Evolutionary conservation across 2,329 filamentous ascomycete genomes (phyloP), one percentile per base, ranked within the genome.

Genomic region (Penicillium corylophilum): DNA sequence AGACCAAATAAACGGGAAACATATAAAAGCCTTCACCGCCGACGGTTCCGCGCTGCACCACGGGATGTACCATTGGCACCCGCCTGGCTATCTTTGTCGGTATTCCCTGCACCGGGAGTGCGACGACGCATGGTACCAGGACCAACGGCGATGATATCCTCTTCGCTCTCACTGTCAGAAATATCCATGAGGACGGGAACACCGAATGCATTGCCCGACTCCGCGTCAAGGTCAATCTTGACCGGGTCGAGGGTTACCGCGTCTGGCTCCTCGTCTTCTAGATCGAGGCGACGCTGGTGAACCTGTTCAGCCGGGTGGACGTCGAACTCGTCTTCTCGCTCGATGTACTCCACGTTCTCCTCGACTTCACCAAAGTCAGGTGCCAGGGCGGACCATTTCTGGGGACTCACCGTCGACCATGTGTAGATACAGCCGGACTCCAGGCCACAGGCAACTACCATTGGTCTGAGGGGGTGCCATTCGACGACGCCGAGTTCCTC

Each of bases 301-400:
- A 97, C 86, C 71, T 97, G 93, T 68, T 96, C 93, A 51, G 93
- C 87, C 0, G 91, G 91, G 68, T 97, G 94, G 50, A 97, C 95
- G 71, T 99, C 95, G 64, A 99, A 99, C 68, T 99, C 94, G 69
- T 99, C 94, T 73, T 99, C 94, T 50, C 84, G 83, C 71, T 99
- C 94, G 38, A 95, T 84, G 68, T 99, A 99, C 70, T 97, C 90
- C 20, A 96, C 91, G 63, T 99, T 99, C 73, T 99, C 94, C 73
- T 99, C 94, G 13, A 99, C 91, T 72, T 99, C 94, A 36, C 87
- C 89, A 71, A 99, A 99, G 72, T 99, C 95, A 0, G 94, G 94
- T 5, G 95, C 95, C 26, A 99, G 81, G 1, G 94, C 93, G 15
- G 92, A 96, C 95, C 94, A 99, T 64, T 94, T 89, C 68, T 99